phyloP scores from a whole-genome alignment of 306 rosid genomes.

The Cajanus cajan region DNA sequence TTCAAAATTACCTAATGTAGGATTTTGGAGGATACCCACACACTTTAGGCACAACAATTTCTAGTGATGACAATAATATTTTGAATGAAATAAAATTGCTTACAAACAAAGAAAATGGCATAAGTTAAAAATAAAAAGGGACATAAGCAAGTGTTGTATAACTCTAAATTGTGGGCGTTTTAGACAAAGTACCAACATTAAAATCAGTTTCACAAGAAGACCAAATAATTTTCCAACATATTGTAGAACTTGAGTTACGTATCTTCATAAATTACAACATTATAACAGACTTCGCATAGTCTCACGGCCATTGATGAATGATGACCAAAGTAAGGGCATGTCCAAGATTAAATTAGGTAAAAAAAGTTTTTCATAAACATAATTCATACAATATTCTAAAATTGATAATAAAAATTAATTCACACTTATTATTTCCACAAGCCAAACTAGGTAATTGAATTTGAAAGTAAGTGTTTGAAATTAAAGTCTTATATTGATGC shows the following conservation, averaged over 20 bases:
- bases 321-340: not conserved
- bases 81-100: not conserved
- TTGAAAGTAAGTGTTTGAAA: not conserved
- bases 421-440: no score
- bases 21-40: no score
- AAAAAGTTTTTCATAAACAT: no score
- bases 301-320: not conserved
- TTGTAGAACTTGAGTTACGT: no score
- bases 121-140: not conserved
- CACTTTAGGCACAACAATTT: no score
- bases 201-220: not conserved
- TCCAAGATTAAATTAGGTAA: no score
- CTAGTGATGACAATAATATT: not conserved
- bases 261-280: not conserved
- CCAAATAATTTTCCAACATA: no score
- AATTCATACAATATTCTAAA: no score
- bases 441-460: not conserved
- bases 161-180: not conserved
- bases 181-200: not conserved
- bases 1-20: no score
- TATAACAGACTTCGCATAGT: no score
- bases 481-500: not conserved
- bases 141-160: not conserved
- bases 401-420: no score
- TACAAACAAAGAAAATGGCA: not conserved